Percentiles rank a stretch among this genome's conserved stretches.
Evolutionary conservation across 257 asterid species (phyloP).

Genomic region (Linderniella brevidens): DNA sequence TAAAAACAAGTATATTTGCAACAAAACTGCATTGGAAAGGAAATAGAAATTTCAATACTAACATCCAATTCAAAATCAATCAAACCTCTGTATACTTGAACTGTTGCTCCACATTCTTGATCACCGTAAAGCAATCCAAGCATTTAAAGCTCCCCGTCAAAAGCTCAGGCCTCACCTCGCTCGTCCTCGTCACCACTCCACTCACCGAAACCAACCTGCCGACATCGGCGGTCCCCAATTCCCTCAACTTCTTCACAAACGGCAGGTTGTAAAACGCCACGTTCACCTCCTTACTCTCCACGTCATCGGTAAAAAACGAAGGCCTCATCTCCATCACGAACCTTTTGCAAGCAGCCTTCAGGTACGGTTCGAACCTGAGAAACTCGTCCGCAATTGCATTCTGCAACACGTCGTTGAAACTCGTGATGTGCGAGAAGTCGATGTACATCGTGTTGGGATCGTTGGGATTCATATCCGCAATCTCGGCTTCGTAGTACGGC

Average conservation of each 20-base stretch:
- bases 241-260: slow-evolving; percentile 66
- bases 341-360: slow-evolving; percentile 83
- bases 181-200: slow-evolving; percentile 90
- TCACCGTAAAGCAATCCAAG: slow-evolving; percentile 65
- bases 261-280: slow-evolving; percentile 89
- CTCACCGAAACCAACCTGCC: slow-evolving; percentile 87
- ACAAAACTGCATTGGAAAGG: no score
- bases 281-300: slow-evolving; percentile 66
- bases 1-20: no score
- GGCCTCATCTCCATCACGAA: slow-evolving; percentile 74
- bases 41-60: background rate
- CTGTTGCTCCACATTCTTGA: slow-evolving; percentile 76
- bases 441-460: slow-evolving; percentile 86
- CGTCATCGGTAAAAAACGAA: slow-evolving; percentile 56
- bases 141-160: slow-evolving; percentile 83
- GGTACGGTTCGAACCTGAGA: slow-evolving; percentile 61
- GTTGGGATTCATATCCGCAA: slow-evolving; percentile 61
- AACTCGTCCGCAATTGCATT: slow-evolving; percentile 79
- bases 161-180: slow-evolving; percentile 97
- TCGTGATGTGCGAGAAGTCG: slow-evolving; percentile 91
- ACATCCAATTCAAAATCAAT: slow-evolving; percentile 2
- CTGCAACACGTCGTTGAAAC: slow-evolving; percentile 63
- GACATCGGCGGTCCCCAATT: slow-evolving; percentile 63
- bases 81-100: slow-evolving; percentile 92
- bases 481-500: slow-evolving; percentile 66